phyloP scores from a whole-genome alignment of 306 rosid species.

The Sicyos baderoa region DNA sequence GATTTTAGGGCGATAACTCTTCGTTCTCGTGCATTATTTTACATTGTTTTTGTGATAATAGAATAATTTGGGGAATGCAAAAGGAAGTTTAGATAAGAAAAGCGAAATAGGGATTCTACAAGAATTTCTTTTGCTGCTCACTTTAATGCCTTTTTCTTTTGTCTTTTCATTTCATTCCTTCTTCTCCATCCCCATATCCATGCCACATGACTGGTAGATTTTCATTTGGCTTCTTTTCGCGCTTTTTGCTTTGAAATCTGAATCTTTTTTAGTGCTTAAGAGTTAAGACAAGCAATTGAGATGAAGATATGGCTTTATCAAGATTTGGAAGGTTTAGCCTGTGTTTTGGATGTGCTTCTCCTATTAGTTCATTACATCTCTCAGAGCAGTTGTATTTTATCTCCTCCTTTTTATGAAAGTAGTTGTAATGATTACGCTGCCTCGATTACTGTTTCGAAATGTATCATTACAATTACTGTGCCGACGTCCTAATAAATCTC shows the following conservation, averaged over 20 bases:
- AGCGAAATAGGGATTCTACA: constrained; percentile 24
- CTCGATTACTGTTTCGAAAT: neutral
- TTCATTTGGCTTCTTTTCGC: neutral
- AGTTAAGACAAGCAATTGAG: constrained; percentile 15
- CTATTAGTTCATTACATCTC: neutral
- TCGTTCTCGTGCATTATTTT: constrained; percentile 3
- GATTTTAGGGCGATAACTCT: neutral
- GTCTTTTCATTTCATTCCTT: constrained; percentile 20
- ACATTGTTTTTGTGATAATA: neutral
- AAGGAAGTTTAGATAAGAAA: constrained; percentile 12
- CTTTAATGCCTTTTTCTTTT: constrained; percentile 31
- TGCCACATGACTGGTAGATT: constrained; percentile 1
- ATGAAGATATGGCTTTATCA: constrained; percentile 12
- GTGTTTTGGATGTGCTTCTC: neutral
- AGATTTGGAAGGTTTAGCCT: neutral
- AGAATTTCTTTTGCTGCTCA: constrained; percentile 25
- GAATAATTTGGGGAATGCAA: constrained; percentile 10
- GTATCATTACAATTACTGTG: neutral
- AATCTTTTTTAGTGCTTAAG: neutral
- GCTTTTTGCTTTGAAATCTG: neutral
- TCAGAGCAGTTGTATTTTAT: neutral
- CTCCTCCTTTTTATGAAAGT: neutral
- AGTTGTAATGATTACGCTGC: neutral
- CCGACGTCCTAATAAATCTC: neutral
- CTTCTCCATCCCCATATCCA: constrained; percentile 10